These are phyloP conservation scores for Neurospora discreta DNA, from an alignment of 495 filamentous ascomycete genomes.

Conservation along the genomic window DNA sequence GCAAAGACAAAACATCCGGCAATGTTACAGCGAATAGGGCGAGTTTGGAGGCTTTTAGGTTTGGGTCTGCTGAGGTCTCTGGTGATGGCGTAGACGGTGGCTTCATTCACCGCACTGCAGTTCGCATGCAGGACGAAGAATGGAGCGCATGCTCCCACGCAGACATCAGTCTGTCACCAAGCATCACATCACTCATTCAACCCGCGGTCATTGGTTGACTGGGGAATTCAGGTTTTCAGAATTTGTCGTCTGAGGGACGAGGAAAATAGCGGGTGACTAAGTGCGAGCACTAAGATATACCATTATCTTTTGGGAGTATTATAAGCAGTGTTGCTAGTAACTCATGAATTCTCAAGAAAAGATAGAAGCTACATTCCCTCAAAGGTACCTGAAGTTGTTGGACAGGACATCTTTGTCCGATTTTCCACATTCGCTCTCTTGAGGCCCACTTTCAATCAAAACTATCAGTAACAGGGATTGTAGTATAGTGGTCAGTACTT, in stretches of 20 bases:
- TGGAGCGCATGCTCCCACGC: neutral
- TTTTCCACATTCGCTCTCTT: neutral
- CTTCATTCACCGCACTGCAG: neutral
- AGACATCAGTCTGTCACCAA: neutral
- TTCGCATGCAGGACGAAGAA: neutral
- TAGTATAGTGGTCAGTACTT: neutral
- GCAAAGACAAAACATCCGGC: neutral
- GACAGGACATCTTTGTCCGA: neutral
- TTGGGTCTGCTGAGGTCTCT: neutral
- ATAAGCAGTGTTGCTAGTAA: neutral
- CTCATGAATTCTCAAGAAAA: neutral
- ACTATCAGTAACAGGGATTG: neutral
- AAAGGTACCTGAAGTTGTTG: neutral
- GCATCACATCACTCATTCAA: neutral
- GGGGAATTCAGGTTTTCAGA: neutral
- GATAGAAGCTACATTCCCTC: neutral
- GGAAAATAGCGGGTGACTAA: neutral
- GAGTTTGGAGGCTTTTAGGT: neutral
- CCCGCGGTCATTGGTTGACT: neutral
- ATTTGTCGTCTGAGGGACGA: neutral
- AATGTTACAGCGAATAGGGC: neutral
- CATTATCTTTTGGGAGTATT: neutral
- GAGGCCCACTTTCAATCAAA: neutral
- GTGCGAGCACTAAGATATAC: neutral
- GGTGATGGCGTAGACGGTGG: neutral